Evolutionary conservation across 208 protist genomes (phyloP).

Genomic region (Phytomonas sp.): DNA sequence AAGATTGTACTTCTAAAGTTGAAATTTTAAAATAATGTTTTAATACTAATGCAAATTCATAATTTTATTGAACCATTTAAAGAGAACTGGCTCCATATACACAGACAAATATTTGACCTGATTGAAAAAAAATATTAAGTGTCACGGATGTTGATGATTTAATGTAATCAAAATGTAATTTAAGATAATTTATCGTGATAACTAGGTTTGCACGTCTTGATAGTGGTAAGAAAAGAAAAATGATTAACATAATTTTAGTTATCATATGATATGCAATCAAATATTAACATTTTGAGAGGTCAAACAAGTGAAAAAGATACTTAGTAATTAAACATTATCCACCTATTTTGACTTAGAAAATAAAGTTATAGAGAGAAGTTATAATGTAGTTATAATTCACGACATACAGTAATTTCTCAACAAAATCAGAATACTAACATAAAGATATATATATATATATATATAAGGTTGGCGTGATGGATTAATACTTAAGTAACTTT

Average conservation of each 20-base stretch:
- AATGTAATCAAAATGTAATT: neutral
- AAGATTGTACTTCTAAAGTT: neutral
- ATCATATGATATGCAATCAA: too few species aligned
- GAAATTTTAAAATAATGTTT: neutral
- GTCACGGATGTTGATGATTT: neutral
- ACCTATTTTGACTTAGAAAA: too few species aligned
- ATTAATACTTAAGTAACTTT: neutral
- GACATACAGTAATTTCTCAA: too few species aligned
- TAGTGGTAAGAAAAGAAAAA: constrained; percentile 6
- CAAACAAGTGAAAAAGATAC: too few species aligned
- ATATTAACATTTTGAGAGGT: too few species aligned
- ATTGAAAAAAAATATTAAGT: neutral
- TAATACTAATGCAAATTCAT: neutral
- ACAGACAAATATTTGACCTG: neutral
- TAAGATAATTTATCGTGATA: neutral
- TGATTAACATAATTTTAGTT: neutral
- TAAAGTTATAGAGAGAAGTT: too few species aligned
- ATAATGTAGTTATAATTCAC: too few species aligned
- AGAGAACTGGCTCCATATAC: neutral
- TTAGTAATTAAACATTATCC: too few species aligned
- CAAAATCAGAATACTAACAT: too few species aligned
- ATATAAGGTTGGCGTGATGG: neutral
- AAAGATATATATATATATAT: neutral
- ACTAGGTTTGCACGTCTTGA: neutral
- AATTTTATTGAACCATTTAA: constrained; percentile 3